Evolutionary conservation across 1,284 basidiomycete species (phyloP), one percentile per base, ranked within the genome.

Genomic region (Cutaneotrichosporon sp.): DNA sequence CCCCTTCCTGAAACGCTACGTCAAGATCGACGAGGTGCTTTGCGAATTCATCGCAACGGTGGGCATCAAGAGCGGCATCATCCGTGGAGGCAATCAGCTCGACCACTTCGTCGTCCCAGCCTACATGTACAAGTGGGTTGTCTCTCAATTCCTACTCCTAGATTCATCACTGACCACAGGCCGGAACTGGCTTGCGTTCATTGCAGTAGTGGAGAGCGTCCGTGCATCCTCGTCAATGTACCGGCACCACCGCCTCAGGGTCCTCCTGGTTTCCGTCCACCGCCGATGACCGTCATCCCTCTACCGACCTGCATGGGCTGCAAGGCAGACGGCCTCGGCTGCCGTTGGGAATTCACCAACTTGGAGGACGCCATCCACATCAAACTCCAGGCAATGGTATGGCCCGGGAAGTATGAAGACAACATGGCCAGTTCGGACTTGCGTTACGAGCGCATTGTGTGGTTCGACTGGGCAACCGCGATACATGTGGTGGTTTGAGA

Each of bases 61-160:
- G 10, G 51, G 32, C 22, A 9, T 13, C 38, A 36, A 36, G 36
- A 36, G 18, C 42, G n/a, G 42, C 42, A 14, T 36, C 16, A 21
- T 47, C 16, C n/a, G 42, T 47, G 18, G 30, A 38, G 34, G 32
- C 4, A 32, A 11, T 6, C 21, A 30, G 21, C 50, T 22, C 22
- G 10, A 55, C 9, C 10, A 32, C 8, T 42, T 31, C n/a, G 32
- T 56, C 21, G 56, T 63, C 9, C 62, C 62, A 26, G 30, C 47
- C 14, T 63, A 63, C 56, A 32, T 63, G 50, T 63, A 55, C 62
- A 53, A 16, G 61, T 62, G 31, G 31, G 36, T 36, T 36, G 30
- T 55, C 36, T 14, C 1, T 10, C 30, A 14, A 22, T 26, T 26
- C 26, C 21, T 1, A 32, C 4, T 7, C 8, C 7, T 18, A 21